Base-by-base conservation (phyloP, 805 yeast genomes). In the Pichia scutulata region DNA sequence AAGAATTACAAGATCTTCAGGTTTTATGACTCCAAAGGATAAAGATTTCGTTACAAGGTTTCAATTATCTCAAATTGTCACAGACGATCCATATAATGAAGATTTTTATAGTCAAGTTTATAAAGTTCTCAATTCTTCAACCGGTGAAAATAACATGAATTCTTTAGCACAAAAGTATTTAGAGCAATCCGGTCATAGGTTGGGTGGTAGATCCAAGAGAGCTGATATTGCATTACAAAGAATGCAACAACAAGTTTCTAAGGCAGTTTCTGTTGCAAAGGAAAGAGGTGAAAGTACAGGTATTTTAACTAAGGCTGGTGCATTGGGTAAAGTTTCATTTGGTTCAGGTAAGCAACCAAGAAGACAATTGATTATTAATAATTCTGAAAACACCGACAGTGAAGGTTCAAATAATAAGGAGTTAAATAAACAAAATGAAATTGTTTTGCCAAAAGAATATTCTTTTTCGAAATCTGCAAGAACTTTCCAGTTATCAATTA, bases 191-290 rank as follows among this genome's bases (percentile, higher is more conserved):
- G 96, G 96, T 47, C 95, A 88, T 68, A 80, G 93, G 68, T 72
- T 87, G 50, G 95, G 95, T 60, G 95, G 95, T 47, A 81, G 89
- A 66, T 74, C 81, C 55, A 85, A 82, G 69, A 75, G 92, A 65
- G 92, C 90, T 9, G 95, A 88, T 67, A 82, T 89, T 56, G 97
- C 96, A 1, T 75, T 90, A 61, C 96, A 88, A 72, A 83, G 97
- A 74, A 88, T 93, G 96, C 97, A 92, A 70, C 96, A 89, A 66
- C 98, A 92, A 71, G 96, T 92, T 48, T 95, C 89, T 63, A 88
- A 86, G 61, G 98, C 98, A 16, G 97, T 92, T 18, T 86, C 92
- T 49, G 92, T 88, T 39, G 99, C 97, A 23, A 87, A 88, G 64
- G 96, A 89, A 61, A 74, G 75, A 56, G 78, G 78, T 45, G 85